phyloP scores from a whole-genome alignment of 2,329 filamentous ascomycete genomes.

The Pyricularia pennisetigena region DNA sequence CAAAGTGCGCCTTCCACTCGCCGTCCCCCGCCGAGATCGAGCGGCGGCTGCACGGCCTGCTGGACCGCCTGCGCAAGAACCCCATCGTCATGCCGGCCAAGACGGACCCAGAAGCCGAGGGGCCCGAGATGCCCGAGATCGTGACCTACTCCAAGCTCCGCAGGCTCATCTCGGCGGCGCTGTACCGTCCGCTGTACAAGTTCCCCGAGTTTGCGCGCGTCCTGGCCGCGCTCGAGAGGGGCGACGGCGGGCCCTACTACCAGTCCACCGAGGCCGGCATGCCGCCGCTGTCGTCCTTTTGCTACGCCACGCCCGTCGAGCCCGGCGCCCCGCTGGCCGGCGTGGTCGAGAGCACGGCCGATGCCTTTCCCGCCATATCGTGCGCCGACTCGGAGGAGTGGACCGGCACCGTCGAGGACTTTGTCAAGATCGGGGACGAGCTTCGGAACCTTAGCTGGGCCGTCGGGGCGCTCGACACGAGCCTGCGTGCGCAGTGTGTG shows the following conservation, averaged over 20 bases:
- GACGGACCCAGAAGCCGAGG: slow-evolving; percentile 12
- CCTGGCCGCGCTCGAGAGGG: slow-evolving; percentile 30
- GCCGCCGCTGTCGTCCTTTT: slow-evolving; percentile 15
- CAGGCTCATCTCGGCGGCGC: slow-evolving; percentile 26
- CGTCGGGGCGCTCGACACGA: slow-evolving; percentile 31
- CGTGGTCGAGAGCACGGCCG: slow-evolving; percentile 22
- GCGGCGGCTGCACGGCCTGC: slow-evolving; percentile 25
- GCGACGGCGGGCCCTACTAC: slow-evolving; percentile 34
- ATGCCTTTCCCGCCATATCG: slow-evolving; percentile 34
- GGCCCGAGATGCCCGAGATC: slow-evolving; percentile 33
- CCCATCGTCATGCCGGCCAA: slow-evolving; percentile 32
- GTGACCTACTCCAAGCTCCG: slow-evolving; percentile 39
- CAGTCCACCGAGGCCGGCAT: slow-evolving; percentile 7
- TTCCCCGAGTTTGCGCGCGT: slow-evolving; percentile 32
- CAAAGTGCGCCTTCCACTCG: slow-evolving; percentile 33
- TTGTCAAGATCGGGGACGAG: slow-evolving; percentile 21
- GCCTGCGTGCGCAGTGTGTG: slow-evolving; percentile 29
- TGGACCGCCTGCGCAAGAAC: slow-evolving; percentile 26
- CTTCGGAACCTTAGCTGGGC: slow-evolving; percentile 27
- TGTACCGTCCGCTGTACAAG: slow-evolving; percentile 33
- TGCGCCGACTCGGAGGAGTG: slow-evolving; percentile 30
- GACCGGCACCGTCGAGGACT: slow-evolving; percentile 18
- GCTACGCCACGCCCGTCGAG: slow-evolving; percentile 18
- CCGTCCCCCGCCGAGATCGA: slow-evolving; percentile 26
- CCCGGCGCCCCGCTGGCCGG: slow-evolving; percentile 20